A percentile compares a stretch with the other conserved stretches of the same genome.
Evolutionary conservation across 1,284 basidiomycete genomes (phyloP).

Genomic region (Leccinum fallax): DNA sequence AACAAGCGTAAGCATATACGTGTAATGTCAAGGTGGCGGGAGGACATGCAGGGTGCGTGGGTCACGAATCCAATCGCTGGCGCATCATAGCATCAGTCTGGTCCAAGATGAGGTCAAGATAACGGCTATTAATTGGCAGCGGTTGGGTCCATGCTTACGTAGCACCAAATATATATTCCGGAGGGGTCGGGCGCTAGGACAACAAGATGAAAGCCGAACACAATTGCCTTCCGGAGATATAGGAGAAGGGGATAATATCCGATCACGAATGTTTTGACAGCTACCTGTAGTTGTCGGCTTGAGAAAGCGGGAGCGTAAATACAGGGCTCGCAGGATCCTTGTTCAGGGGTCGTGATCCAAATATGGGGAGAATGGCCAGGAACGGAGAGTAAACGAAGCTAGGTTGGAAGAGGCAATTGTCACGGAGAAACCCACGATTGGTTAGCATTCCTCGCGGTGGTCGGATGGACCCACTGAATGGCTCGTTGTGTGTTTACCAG

Average conservation of each 20-base stretch:
- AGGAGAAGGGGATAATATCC: not conserved
- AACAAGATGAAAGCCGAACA: not conserved
- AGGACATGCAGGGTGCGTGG: constrained; percentile 9
- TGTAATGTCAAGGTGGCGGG: constrained; percentile 19
- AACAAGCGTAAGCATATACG: constrained; percentile 2
- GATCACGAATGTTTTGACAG: constrained; percentile 4
- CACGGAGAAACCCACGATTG: constrained; percentile 8
- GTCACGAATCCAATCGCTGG: not conserved
- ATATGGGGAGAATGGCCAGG: constrained; percentile 3
- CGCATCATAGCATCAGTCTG: not conserved
- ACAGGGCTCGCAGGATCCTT: not conserved
- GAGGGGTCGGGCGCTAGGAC: not conserved
- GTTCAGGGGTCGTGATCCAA: constrained; percentile 5
- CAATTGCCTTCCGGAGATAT: not conserved
- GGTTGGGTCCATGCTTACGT: constrained; percentile 3
- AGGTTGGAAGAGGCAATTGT: constrained; percentile 6
- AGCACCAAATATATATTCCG: not conserved
- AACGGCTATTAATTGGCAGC: constrained; percentile 16
- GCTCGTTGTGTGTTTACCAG: not conserved
- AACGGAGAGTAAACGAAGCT: constrained; percentile 7
- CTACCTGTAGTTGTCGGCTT: not conserved
- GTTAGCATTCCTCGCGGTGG: not conserved
- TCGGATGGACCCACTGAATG: not conserved
- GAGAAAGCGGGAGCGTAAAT: not conserved
- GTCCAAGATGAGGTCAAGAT: constrained; percentile 14